phyloP scores from a whole-genome alignment of 2,329 filamentous ascomycete species.

The Lasiodiplodia hormozganensis region DNA sequence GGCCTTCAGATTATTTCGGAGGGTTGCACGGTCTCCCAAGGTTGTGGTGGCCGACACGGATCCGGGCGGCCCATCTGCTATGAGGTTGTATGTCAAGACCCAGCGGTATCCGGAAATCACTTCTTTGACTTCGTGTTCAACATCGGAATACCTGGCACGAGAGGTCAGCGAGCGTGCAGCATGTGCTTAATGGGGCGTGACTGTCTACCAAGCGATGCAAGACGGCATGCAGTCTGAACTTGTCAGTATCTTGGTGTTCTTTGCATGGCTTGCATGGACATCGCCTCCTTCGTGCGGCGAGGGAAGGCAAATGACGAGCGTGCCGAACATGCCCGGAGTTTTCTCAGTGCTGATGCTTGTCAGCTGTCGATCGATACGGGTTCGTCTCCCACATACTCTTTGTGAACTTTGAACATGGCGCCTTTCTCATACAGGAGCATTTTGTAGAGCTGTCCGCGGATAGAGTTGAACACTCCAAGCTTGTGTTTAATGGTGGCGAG shows the following conservation, averaged over 20 bases:
- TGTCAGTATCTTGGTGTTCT: conserved; percentile 35
- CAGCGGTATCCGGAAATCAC: conserved; percentile 57
- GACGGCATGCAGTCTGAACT: not conserved
- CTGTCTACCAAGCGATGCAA: not conserved
- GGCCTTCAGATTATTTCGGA: not conserved
- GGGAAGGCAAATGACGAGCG: conserved; percentile 57
- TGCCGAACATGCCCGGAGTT: conserved; percentile 58
- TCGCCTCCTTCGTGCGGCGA: conserved; percentile 57
- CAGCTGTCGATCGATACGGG: not conserved
- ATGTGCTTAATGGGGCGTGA: not conserved
- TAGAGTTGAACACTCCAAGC: not conserved
- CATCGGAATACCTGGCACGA: conserved; percentile 58
- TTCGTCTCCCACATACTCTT: conserved; percentile 39
- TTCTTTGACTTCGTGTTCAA: conserved; percentile 55
- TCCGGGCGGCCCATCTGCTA: conserved; percentile 31
- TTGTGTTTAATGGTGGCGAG: not conserved
- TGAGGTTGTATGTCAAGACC: conserved; percentile 62
- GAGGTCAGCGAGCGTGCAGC: not conserved
- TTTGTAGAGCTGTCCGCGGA: conserved; percentile 34
- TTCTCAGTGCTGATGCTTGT: conserved; percentile 49
- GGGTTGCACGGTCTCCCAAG: not conserved
- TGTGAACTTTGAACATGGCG: conserved; percentile 52
- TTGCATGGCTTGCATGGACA: conserved; percentile 50
- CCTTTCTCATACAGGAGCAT: conserved; percentile 56
- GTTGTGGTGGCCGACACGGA: not conserved